Conservation (phyloP, 139 green algal genomes). For the Chlamydomonas asymmetrica region DNA sequence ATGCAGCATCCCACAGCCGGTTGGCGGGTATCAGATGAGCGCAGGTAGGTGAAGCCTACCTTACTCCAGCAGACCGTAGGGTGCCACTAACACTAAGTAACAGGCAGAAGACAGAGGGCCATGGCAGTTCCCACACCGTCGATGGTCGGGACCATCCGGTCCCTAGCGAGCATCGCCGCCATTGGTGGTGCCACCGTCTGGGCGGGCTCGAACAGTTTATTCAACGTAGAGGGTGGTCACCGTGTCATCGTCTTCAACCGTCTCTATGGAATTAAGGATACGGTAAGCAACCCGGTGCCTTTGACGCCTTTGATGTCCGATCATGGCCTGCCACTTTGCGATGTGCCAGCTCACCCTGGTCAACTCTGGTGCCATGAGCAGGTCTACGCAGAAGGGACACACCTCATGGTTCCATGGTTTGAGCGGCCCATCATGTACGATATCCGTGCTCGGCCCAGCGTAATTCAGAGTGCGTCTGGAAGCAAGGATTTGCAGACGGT, state of each 20-base stretch:
- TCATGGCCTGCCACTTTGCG: no score
- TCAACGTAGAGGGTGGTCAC: constrained; percentile 99
- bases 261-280: constrained; percentile 91
- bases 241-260: constrained; percentile 98
- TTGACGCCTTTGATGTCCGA: background rate
- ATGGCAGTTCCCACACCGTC: no score
- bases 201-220: constrained; percentile 82
- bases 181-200: constrained; percentile 63
- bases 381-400: constrained; percentile 96
- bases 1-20: no score
- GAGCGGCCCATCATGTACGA: constrained; percentile 97
- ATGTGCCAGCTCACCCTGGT: no score
- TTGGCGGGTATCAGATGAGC: no score
- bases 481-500: constrained; percentile 98
- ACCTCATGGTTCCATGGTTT: constrained; percentile 98
- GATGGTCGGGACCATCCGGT: no score
- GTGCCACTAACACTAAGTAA: no score
- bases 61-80: no score
- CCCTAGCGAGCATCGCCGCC: constrained; percentile 18
- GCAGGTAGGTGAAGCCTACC: no score
- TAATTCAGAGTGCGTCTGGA: constrained; percentile 90
- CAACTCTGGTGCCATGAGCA: no score
- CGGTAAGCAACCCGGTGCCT: constrained; percentile 40
- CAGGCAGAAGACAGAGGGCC: no score
- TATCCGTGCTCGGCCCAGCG: constrained; percentile 90